phyloP scores from a whole-genome alignment of 139 green algal genomes.

The Tetraselmis striata region DNA sequence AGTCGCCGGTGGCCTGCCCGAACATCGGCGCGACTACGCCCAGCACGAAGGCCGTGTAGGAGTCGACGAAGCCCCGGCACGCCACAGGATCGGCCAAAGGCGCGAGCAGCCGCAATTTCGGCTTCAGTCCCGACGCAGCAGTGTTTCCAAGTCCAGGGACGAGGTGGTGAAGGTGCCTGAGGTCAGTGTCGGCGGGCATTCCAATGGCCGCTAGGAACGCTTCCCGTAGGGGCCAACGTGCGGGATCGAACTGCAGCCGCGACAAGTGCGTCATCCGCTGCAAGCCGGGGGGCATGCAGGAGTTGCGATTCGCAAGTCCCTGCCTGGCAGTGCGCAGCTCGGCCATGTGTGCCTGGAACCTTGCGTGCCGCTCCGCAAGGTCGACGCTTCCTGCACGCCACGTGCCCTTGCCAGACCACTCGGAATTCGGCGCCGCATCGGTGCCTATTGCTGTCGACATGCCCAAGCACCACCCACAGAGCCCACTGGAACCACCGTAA shows the following conservation, averaged over 20 bases:
- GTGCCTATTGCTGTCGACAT: not conserved
- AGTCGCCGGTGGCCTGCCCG: not conserved
- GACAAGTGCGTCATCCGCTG: not conserved
- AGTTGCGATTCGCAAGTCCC: not conserved
- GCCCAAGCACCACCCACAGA: not conserved
- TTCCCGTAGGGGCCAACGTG: not conserved
- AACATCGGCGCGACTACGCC: not conserved
- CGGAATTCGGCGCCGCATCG: not conserved
- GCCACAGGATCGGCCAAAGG: not conserved
- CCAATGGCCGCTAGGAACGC: not conserved
- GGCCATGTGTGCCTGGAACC: not conserved
- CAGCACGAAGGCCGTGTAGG: not conserved
- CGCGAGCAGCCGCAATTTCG: not conserved
- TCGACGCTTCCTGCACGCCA: not conserved
- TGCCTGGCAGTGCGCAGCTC: not conserved
- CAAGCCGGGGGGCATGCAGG: not conserved
- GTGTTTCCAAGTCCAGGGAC: not conserved
- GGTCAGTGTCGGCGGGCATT: not conserved
- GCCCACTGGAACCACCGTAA: no score
- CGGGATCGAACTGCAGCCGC: not conserved
- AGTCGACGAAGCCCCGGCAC: not conserved
- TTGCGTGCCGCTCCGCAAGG: not conserved
- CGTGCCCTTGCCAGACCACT: not conserved
- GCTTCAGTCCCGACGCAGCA: not conserved
- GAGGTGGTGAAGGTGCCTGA: not conserved